Conservation (phyloP, 2,329 filamentous ascomycete genomes). For the Aspergillus candidus region DNA sequence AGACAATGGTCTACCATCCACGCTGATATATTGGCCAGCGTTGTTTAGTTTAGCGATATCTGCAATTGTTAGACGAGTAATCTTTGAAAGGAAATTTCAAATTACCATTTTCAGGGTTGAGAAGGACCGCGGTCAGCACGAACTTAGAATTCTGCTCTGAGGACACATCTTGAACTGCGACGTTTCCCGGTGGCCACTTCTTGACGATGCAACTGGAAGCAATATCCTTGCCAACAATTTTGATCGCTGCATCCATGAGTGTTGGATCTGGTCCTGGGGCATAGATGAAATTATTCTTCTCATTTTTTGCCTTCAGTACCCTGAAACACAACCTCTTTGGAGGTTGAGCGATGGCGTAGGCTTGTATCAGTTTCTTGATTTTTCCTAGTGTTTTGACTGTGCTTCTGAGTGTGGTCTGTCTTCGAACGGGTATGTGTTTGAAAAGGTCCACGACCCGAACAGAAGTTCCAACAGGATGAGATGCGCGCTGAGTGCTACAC, state of each 20-base stretch:
- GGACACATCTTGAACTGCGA: neutral
- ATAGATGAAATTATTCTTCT: constrained; percentile 56
- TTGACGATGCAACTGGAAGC: constrained; percentile 44
- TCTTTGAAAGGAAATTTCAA: neutral
- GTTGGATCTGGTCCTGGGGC: constrained; percentile 46
- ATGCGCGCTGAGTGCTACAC: constrained; percentile 34
- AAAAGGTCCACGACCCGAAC: constrained; percentile 54
- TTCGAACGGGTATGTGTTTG: constrained; percentile 54
- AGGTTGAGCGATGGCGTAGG: constrained; percentile 56
- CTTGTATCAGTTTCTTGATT: constrained; percentile 50
- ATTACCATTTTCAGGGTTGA: constrained; percentile 38
- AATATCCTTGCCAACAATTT: constrained; percentile 51
- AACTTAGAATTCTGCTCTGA: constrained; percentile 26
- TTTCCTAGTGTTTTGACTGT: constrained; percentile 45
- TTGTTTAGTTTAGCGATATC: constrained; percentile 33
- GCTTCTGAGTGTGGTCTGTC: constrained; percentile 49
- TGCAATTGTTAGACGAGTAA: constrained; percentile 21
- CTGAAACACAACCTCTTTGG: constrained; percentile 51
- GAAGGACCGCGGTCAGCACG: constrained; percentile 45
- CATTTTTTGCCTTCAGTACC: constrained; percentile 54
- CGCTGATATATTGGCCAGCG: constrained; percentile 47
- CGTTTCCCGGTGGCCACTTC: constrained; percentile 23
- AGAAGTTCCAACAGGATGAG: constrained; percentile 56
- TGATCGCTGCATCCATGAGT: constrained; percentile 50
- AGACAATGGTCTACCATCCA: constrained; percentile 54